phyloP scores from a whole-genome alignment of 768 basidiomycete genomes.

The Piloderma croceum region DNA sequence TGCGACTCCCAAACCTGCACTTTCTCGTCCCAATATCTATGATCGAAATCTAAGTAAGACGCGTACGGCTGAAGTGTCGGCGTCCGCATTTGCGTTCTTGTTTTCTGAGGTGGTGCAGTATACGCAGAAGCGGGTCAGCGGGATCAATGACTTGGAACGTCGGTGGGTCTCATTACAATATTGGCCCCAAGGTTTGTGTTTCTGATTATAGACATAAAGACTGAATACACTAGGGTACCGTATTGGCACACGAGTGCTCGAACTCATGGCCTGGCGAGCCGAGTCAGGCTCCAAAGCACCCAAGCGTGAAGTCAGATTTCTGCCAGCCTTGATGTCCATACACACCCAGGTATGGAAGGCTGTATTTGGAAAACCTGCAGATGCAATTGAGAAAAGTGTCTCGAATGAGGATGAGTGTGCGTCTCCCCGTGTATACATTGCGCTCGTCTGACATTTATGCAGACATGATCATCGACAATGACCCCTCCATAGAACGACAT shows the following conservation, averaged over 20 bases:
- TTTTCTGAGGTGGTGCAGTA: conserved; percentile 94
- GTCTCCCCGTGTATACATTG: conserved; percentile 19
- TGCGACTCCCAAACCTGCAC: conserved; percentile 29
- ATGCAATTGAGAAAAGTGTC: conserved; percentile 92
- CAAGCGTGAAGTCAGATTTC: conserved; percentile 84
- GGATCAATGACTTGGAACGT: conserved; percentile 92
- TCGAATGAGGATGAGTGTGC: conserved; percentile 94
- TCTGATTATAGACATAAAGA: conserved; percentile 43
- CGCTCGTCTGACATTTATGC: conserved; percentile 6
- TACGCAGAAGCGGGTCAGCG: conserved; percentile 90
- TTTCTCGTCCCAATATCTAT: conserved; percentile 70
- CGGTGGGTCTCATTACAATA: conserved; percentile 55
- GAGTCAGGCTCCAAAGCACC: conserved; percentile 83
- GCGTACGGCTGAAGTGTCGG: conserved; percentile 75
- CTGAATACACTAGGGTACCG: conserved; percentile 92
- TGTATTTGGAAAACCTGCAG: conserved; percentile 89
- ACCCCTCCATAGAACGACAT: conserved; percentile 84
- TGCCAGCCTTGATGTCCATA: conserved; percentile 88
- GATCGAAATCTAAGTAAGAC: conserved; percentile 88
- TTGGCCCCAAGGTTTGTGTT: too few species aligned
- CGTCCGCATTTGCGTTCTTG: conserved; percentile 81
- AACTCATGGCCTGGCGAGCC: conserved; percentile 76
- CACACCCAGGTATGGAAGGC: conserved; percentile 95
- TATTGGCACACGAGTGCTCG: conserved; percentile 80
- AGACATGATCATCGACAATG: conserved; percentile 99